Percentiles rank a stretch among this genome's conserved stretches.
These are phyloP conservation scores for Boletus vinaceobasis DNA, from an alignment of 768 basidiomycete genomes.

Conservation along the genomic window DNA sequence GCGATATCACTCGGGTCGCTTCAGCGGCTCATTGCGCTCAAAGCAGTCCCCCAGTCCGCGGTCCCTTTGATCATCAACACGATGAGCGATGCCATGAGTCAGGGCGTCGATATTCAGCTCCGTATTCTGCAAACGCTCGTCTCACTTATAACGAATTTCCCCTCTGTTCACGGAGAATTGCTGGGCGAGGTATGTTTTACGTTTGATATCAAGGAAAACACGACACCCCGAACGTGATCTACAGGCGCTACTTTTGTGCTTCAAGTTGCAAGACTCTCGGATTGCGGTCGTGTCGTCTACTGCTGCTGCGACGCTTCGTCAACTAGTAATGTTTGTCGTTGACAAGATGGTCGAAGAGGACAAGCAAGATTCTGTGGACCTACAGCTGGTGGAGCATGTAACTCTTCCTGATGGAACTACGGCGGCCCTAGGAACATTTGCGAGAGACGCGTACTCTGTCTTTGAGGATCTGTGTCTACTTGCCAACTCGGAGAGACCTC, in stretches of 20 bases:
- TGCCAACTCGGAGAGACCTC: constrained; percentile 75
- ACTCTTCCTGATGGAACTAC: constrained; percentile 66
- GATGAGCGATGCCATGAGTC: constrained; percentile 83
- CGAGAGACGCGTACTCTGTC: constrained; percentile 80
- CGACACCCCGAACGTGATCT: background rate
- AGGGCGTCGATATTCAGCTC: constrained; percentile 96
- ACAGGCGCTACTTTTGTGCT: constrained; percentile 88
- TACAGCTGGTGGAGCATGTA: constrained; percentile 34
- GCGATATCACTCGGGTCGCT: constrained; percentile 88
- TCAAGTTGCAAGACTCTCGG: constrained; percentile 91
- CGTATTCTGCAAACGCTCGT: constrained; percentile 90
- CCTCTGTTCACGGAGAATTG: constrained; percentile 71
- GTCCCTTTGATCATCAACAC: constrained; percentile 79
- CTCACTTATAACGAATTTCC: constrained; percentile 86
- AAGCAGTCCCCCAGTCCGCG: constrained; percentile 76
- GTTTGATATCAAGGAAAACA: background rate
- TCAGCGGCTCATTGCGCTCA: constrained; percentile 83
- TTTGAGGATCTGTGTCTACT: constrained; percentile 93
- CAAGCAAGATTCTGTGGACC: constrained; percentile 33
- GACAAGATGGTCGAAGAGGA: constrained; percentile 90
- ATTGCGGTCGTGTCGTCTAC: constrained; percentile 97
- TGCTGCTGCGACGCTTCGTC: constrained; percentile 92
- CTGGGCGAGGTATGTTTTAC: constrained; percentile 68
- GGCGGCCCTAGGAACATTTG: constrained; percentile 65
- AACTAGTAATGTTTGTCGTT: constrained; percentile 96